A percentile compares a stretch with the other conserved stretches of the same genome.
phyloP scores from a whole-genome alignment of 495 filamentous ascomycete species.

The Beverwykella pulmonaria region DNA sequence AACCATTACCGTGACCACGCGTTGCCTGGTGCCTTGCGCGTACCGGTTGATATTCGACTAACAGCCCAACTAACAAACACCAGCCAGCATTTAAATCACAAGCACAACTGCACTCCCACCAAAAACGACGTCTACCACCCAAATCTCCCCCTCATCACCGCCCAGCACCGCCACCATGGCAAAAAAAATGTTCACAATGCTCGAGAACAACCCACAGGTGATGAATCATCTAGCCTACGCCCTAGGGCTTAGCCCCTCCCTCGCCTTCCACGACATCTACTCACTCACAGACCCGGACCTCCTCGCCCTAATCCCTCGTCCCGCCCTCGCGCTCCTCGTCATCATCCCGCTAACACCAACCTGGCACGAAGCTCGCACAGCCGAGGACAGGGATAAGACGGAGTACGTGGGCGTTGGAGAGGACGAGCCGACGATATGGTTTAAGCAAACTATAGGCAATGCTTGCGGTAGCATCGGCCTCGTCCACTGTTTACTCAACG shows the following conservation, averaged over 20 bases:
- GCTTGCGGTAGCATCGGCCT: conserved; percentile 85
- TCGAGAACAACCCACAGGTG: conserved; percentile 37
- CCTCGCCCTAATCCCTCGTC: conserved; percentile 36
- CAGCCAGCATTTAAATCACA: background rate
- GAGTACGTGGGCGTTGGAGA: conserved; percentile 56
- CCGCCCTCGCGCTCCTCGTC: conserved; percentile 34
- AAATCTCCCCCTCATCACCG: background rate
- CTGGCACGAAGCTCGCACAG: conserved; percentile 17
- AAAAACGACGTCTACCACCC: too few species aligned
- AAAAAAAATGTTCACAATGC: conserved; percentile 23
- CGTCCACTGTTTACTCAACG: conserved; percentile 73
- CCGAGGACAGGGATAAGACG: conserved; percentile 27
- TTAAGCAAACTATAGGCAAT: conserved; percentile 86
- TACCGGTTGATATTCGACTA: background rate
- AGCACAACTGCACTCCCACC: background rate
- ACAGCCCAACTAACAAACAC: background rate
- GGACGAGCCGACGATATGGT: conserved; percentile 75
- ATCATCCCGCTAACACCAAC: conserved; percentile 30
- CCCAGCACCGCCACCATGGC: conserved; percentile 1
- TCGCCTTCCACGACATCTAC: conserved; percentile 37
- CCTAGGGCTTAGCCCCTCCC: conserved; percentile 20
- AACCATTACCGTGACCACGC: background rate
- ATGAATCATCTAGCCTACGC: conserved; percentile 28
- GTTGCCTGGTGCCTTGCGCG: background rate
- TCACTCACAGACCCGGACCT: conserved; percentile 36